These are phyloP conservation scores for Erigeron canadensis DNA, from an alignment of 129 eudicot species.

Conservation along the genomic window DNA sequence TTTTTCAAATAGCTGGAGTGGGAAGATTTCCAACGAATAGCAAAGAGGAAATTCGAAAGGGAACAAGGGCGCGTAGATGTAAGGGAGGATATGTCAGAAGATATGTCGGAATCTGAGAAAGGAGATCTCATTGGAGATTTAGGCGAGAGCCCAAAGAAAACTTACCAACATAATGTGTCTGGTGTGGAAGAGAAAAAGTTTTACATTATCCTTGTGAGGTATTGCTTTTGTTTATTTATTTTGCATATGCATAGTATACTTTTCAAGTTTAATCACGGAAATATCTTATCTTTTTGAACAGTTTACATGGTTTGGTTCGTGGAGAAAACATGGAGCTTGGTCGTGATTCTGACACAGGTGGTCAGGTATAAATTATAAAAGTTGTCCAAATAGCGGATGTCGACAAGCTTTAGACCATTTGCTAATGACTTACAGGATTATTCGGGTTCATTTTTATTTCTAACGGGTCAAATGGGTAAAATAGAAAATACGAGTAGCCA, in stretches of 20 bases:
- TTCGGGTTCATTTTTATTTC: not conserved
- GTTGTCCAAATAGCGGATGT: not conserved
- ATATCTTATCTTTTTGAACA: constrained; percentile 30
- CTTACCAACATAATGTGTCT: constrained; percentile 51
- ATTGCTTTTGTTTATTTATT: constrained; percentile 14
- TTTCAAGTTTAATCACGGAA: not conserved
- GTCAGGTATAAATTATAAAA: constrained; percentile 55
- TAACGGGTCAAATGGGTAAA: no score
- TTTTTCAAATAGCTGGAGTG: constrained; percentile 58
- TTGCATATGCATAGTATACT: not conserved
- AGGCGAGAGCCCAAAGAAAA: constrained; percentile 62
- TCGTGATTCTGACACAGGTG: constrained; percentile 94
- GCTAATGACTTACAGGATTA: not conserved
- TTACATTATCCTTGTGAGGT: constrained; percentile 83
- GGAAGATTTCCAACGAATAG: constrained; percentile 71
- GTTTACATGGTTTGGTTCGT: constrained; percentile 95
- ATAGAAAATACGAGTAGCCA: no score
- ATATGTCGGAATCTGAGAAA: constrained; percentile 81
- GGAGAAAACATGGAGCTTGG: constrained; percentile 99
- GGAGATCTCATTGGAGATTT: constrained; percentile 62
- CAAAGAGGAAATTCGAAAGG: constrained; percentile 63
- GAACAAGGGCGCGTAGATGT: constrained; percentile 84
- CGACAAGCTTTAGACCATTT: not conserved
- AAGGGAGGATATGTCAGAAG: constrained; percentile 93
- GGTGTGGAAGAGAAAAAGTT: constrained; percentile 80